Conservation (phyloP, 2,329 filamentous ascomycete species). For the Cryphonectria nitschkei region DNA sequence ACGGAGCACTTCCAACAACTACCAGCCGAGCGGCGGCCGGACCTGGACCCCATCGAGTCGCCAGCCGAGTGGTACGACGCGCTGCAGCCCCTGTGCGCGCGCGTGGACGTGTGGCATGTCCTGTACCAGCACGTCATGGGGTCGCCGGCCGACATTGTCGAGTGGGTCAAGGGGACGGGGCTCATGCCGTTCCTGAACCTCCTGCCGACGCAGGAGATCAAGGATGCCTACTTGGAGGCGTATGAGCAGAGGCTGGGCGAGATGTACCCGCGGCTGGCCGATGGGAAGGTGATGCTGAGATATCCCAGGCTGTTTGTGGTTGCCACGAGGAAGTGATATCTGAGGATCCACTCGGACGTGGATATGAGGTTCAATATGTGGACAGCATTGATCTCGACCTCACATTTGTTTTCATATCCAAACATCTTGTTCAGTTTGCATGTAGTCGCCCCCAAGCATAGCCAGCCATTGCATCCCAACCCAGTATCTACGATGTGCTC, state of each 20-base stretch:
- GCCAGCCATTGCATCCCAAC: no score
- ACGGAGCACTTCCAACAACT: slow-evolving; percentile 26
- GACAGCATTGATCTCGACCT: no score
- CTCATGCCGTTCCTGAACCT: slow-evolving; percentile 58
- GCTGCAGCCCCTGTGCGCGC: slow-evolving; percentile 45
- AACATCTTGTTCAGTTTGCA: background rate
- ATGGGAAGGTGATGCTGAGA: slow-evolving; percentile 58
- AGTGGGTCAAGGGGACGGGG: slow-evolving; percentile 63
- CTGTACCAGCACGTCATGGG: slow-evolving; percentile 56
- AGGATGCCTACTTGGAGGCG: slow-evolving; percentile 47
- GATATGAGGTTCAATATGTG: background rate
- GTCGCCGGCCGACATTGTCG: slow-evolving; percentile 54
- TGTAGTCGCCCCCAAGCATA: no score
- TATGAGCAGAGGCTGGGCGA: slow-evolving; percentile 51
- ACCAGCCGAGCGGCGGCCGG: slow-evolving; percentile 39
- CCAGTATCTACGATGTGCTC: no score
- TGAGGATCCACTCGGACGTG: background rate
- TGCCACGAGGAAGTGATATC: slow-evolving; percentile 36
- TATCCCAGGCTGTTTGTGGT: slow-evolving; percentile 63
- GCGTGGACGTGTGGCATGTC: slow-evolving; percentile 58
- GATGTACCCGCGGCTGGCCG: slow-evolving; percentile 47
- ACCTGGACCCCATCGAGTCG: slow-evolving; percentile 53
- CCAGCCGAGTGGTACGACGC: slow-evolving; percentile 52
- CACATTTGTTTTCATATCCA: background rate
- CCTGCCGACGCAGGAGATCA: slow-evolving; percentile 44